Evolutionary conservation across 192 early-diverging fungal species (phyloP), one percentile per base, ranked within the genome.

Genomic region (Thoreauomyces humboldtii): DNA sequence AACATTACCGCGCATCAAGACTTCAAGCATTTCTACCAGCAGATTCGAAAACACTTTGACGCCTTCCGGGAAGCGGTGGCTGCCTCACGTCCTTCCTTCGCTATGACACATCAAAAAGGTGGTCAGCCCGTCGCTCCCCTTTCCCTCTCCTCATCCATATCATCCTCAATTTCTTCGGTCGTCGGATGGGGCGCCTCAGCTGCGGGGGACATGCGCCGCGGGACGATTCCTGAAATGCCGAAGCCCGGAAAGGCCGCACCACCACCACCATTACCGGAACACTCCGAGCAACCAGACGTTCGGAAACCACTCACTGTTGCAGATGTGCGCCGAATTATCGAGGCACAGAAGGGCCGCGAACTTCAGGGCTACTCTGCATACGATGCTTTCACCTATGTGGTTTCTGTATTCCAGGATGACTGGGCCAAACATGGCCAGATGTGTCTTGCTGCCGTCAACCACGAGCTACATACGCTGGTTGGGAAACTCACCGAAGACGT

Each of bases 1-100:
- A 74, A 76, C 42, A 63, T 79, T 17, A 63, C 60, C 27, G 77
- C 77, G 1, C 77, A 79, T 41, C 74, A 76, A 29, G 73, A 79
- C 34, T 68, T 76, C 43, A 79, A 79, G 72, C 65, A 51, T 19
- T 79, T 79, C 54, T 70, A 76, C 50, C 77, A 79, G 38, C 36
- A 61, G 37, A 65, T 79, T 5, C 55, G 72, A 17, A 34, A 38
- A 24, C 77, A 79, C 54, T 79, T 70, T 59, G 77, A 79, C 38
- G 34, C 27, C 11, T 79, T 77, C 36, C 46, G 68, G 4, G 66
- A 72, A 34, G 36, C 46, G 4, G 56, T 79, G n/a, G 54, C 61
- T 11, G 28, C 35, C 7, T 62, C 70, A 3, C 60, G 74, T 15
- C 77, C 77, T 15, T 11, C 24, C 3, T 79, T 76, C 37, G 60